Evolutionary conservation across 2,329 filamentous ascomycete genomes (phyloP).

Genomic region (Diaporthe sp.): DNA sequence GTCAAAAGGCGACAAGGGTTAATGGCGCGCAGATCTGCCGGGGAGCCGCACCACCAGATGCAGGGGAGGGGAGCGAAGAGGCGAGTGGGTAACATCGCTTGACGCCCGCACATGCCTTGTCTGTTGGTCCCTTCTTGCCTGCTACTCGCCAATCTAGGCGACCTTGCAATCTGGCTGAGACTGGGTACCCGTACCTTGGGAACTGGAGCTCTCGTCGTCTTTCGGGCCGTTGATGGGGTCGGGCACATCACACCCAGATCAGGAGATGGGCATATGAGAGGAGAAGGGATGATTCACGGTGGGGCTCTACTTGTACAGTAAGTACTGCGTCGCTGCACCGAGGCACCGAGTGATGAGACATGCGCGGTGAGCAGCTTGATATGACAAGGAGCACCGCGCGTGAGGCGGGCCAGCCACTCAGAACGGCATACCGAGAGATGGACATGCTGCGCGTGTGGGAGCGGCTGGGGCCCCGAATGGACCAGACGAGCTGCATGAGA

Average conservation of each 20-base stretch:
- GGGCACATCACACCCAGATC: conserved; percentile 1
- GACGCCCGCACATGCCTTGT: conserved; percentile 14
- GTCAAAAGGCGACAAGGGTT: conserved; percentile 34
- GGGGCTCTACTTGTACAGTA: conserved; percentile 3
- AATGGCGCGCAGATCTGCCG: conserved; percentile 36
- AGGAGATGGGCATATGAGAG: conserved; percentile 27
- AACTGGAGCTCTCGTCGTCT: conserved; percentile 1
- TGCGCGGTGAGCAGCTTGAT: background rate
- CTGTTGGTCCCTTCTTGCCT: conserved; percentile 15
- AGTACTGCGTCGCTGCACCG: background rate
- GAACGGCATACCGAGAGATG: background rate
- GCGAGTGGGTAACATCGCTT: conserved; percentile 36
- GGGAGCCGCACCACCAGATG: conserved; percentile 35
- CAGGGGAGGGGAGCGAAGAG: conserved; percentile 24
- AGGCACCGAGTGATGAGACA: conserved; percentile 17
- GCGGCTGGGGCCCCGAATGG: conserved; percentile 32
- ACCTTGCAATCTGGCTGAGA: conserved; percentile 37
- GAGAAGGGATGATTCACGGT: conserved; percentile 22
- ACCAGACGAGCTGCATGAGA: conserved; percentile 19
- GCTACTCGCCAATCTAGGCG: conserved; percentile 40
- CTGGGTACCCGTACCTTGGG: background rate
- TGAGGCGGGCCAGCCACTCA: conserved; percentile 20
- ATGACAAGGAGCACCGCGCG: background rate
- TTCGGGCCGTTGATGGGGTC: conserved; percentile 28
- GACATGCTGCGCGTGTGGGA: conserved; percentile 16